Evolutionary conservation across 1,139 yeast genomes (phyloP).

Genomic region (Yamadazyma kanchanaburiensis): DNA sequence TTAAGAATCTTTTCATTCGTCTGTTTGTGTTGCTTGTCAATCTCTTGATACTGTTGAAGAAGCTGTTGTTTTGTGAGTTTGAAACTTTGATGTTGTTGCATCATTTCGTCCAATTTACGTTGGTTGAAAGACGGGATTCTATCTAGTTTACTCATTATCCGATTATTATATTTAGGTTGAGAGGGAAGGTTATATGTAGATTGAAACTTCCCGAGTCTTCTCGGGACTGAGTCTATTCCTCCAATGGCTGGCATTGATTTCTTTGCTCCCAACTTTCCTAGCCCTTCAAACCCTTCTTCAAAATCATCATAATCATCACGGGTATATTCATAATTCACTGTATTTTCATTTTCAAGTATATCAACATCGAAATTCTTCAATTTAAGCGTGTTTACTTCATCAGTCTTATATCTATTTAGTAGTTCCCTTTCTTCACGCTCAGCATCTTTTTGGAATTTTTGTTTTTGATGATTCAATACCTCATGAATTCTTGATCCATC

Average conservation of each 20-base stretch:
- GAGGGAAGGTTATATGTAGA: slow-evolving; percentile 7
- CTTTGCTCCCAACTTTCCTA: slow-evolving; percentile 13
- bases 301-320: slow-evolving; percentile 39
- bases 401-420: slow-evolving; percentile 15
- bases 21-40: slow-evolving; percentile 14
- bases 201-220: too few relatives aligned
- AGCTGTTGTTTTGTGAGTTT: slow-evolving; percentile 13
- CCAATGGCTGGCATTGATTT: slow-evolving; percentile 27
- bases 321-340: slow-evolving; percentile 36
- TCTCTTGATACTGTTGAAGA: slow-evolving; percentile 15
- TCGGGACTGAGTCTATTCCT: slow-evolving; percentile 6
- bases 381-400: slow-evolving; percentile 26
- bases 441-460: slow-evolving; percentile 30
- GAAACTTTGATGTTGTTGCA: slow-evolving; percentile 12
- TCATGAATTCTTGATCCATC: slow-evolving; percentile 14
- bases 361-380: slow-evolving; percentile 29
- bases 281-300: slow-evolving; percentile 31
- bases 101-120: slow-evolving; percentile 11
- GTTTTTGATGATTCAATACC: slow-evolving; percentile 21
- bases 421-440: slow-evolving; percentile 34
- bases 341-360: slow-evolving; percentile 30
- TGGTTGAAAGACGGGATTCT: slow-evolving; percentile 39
- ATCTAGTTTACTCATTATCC: slow-evolving; percentile 35
- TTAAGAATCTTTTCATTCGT: slow-evolving; percentile 13
- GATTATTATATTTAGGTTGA: slow-evolving; percentile 24